Evolutionary conservation across 768 basidiomycete genomes (phyloP).

Genomic region (Trametes punicea): DNA sequence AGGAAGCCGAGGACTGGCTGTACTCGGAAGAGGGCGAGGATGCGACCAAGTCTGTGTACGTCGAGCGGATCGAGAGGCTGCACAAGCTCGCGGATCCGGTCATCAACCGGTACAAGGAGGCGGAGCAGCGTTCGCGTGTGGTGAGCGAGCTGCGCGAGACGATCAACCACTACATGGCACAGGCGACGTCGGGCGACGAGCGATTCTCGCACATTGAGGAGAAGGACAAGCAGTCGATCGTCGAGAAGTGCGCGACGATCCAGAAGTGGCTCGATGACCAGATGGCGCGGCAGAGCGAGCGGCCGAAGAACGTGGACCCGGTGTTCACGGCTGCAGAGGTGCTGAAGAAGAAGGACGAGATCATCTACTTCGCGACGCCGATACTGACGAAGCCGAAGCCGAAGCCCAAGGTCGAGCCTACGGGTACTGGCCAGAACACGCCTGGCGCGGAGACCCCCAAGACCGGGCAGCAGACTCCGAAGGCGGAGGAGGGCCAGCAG

Average conservation of each 20-base stretch:
- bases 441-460: slow-evolving; percentile 70
- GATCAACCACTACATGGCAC: slow-evolving; percentile 79
- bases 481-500: slow-evolving; percentile 30
- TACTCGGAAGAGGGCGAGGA: slow-evolving; percentile 97
- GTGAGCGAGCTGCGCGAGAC: slow-evolving; percentile 80
- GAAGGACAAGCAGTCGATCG: slow-evolving; percentile 79
- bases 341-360: slow-evolving; percentile 87
- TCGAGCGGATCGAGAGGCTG: slow-evolving; percentile 74
- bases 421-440: slow-evolving; percentile 11
- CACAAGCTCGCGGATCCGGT: slow-evolving; percentile 88
- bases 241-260: slow-evolving; percentile 86
- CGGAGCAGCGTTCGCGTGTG: slow-evolving; percentile 73
- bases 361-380: slow-evolving; percentile 84
- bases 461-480: slow-evolving; percentile 54
- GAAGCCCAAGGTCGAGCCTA: slow-evolving; percentile 57
- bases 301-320: slow-evolving; percentile 85
- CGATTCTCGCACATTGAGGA: slow-evolving; percentile 86
- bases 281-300: slow-evolving; percentile 81
- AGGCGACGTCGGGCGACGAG: slow-evolving; percentile 83
- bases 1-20: slow-evolving; percentile 92
- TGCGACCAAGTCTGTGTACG: slow-evolving; percentile 93
- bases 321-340: slow-evolving; percentile 81
- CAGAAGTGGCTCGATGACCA: slow-evolving; percentile 98
- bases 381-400: slow-evolving; percentile 94
- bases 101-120: slow-evolving; percentile 75